phyloP scores from a whole-genome alignment of 192 early-diverging fungal species.

The Coemansia brasiliensis region DNA sequence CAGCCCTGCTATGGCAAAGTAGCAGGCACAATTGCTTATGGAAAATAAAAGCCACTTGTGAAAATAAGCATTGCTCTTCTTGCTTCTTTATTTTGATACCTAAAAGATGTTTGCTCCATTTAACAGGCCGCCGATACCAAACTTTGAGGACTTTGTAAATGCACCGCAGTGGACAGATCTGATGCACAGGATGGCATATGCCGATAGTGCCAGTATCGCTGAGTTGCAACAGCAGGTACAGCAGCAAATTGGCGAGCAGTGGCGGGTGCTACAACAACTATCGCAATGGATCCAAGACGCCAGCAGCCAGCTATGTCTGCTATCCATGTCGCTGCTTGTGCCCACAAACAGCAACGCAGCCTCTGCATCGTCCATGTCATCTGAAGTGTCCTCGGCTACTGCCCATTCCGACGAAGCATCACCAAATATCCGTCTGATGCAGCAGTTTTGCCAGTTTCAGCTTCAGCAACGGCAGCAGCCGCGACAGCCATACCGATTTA shows the following conservation, averaged over 20 bases:
- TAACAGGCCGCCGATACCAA: slow-evolving; percentile 1
- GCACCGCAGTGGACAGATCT: slow-evolving; percentile 6
- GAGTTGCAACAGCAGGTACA: slow-evolving; percentile 29
- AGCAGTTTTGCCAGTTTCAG: not conserved
- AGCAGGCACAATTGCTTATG: not conserved
- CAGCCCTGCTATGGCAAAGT: slow-evolving; percentile 3
- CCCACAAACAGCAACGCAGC: not conserved
- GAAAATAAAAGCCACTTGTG: not conserved
- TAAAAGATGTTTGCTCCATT: slow-evolving; percentile 5
- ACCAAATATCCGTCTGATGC: not conserved
- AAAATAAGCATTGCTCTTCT: not conserved
- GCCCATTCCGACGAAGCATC: not conserved
- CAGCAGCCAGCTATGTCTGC: slow-evolving; percentile 23
- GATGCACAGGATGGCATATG: slow-evolving; percentile 9
- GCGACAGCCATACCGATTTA: not conserved
- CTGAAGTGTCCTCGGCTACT: not conserved
- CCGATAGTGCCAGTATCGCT: slow-evolving; percentile 6
- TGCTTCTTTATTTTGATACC: not conserved
- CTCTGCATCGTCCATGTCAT: not conserved
- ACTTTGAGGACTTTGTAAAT: slow-evolving; percentile 5
- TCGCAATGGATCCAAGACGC: slow-evolving; percentile 32
- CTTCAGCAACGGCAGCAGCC: not conserved
- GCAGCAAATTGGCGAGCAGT: slow-evolving; percentile 46
- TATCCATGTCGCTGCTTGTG: slow-evolving; percentile 16
- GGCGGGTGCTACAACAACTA: slow-evolving; percentile 37